Percentiles rank a stretch among this genome's conserved stretches.
Conservation (phyloP, 164 flowering plant genomes). For the Nymphaea colorata region DNA sequence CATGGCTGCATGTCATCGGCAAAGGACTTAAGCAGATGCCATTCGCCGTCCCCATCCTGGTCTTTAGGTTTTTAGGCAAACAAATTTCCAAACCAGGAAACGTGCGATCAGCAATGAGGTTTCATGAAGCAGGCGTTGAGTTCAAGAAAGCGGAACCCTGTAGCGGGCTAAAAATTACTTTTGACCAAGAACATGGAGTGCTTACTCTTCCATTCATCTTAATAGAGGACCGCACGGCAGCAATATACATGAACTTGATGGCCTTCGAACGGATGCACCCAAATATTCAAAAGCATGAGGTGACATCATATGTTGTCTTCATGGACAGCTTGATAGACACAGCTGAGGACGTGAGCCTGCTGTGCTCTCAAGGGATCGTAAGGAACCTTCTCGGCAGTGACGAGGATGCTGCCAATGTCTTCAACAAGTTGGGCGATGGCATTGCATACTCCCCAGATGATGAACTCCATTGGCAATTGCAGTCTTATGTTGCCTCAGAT, state of each 20-base stretch:
- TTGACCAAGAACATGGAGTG: slow-evolving; percentile 22
- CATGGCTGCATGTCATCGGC: too few relatives aligned
- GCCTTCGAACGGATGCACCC: slow-evolving; percentile 41
- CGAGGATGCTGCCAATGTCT: slow-evolving; percentile 39
- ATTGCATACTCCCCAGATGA: slow-evolving; percentile 27
- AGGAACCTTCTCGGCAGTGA: slow-evolving; percentile 43
- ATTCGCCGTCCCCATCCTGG: too few relatives aligned
- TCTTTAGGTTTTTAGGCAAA: too few relatives aligned
- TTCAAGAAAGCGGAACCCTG: slow-evolving; percentile 21
- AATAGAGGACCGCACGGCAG: slow-evolving; percentile 36
- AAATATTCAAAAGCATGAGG: too few relatives aligned
- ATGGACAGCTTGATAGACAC: too few relatives aligned
- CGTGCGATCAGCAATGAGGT: slow-evolving; percentile 20
- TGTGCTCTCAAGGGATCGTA: too few relatives aligned
- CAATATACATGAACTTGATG: slow-evolving; percentile 37
- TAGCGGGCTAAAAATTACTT: slow-evolving; percentile 34
- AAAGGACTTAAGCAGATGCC: too few relatives aligned
- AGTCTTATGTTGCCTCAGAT: slow-evolving; percentile 25
- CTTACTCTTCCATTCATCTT: slow-evolving; percentile 28
- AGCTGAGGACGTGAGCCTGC: too few relatives aligned
- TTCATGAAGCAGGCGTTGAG: slow-evolving; percentile 40
- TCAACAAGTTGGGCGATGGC: slow-evolving; percentile 39
- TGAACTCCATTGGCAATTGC: slow-evolving; percentile 24
- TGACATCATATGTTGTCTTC: too few relatives aligned
- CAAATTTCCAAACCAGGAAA: neutral